Base-by-base conservation (phyloP, 2,329 filamentous ascomycete species). In the Lecanosticta acicola region DNA sequence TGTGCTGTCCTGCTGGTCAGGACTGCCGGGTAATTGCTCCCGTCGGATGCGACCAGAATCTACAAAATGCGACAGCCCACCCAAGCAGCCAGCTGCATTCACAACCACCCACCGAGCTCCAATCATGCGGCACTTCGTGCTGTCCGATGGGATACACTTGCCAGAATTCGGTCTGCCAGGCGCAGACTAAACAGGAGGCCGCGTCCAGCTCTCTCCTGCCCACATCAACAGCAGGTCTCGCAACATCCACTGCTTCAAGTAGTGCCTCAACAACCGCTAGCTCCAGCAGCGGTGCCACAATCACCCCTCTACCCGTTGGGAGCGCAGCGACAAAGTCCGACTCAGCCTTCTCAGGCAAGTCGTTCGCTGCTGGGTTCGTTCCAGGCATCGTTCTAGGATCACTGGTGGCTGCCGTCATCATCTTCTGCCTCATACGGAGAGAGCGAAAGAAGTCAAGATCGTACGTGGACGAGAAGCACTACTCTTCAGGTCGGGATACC, bases 91-190 rank as follows among this genome's bases (percentile, higher is more conserved):
- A 76, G 20, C 70, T 88, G 57, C 85, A 87, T 66, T 84, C 85
- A 0, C 74, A 79, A 7, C 76, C 85, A 21, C 71, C 72, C 14
- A 71, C 75, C 8, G 67, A 70, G 9, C 69, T 89, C 11, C 66
- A 69, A 1, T 72, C 66, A 16, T 89, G 85, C 56, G 81, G 76
- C 11, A 62, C 57, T 14, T 65, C 56, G 43, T 90, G 85, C 66
- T 90, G 85, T 61, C 85, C 85, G 0, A 82, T 83, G 64, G 85
- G 85, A 2, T 89, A 83, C 66, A 68, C 70, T 1, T 90, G 85
- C 67, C 65, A 74, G 29, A 68, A 68, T 34, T 63, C 65, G 40
- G 87, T 84, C 55, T 88, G 84, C 57, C 61, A 71, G 9, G 71
- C 68, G 55, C 40, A 51, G 32, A 48, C 45, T 7, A 43, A 48